Evolutionary conservation across 2,329 filamentous ascomycete species (phyloP), one percentile per base, ranked within the genome.

Genomic region (Mycogone perniciosa): DNA sequence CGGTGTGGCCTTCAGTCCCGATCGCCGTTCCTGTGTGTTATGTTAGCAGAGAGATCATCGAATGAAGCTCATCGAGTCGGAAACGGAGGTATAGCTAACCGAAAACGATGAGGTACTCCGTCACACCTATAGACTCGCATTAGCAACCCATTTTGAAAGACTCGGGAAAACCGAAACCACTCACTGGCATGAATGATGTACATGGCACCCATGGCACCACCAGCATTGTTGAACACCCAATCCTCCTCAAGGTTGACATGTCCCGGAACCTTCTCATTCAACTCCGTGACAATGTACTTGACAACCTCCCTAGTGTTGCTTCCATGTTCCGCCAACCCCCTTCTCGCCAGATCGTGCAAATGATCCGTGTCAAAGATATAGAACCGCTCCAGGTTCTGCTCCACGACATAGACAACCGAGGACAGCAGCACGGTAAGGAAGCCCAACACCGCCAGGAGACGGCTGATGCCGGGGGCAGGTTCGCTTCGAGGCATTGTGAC

Each of bases 151-250:
- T 29, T 33, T 26, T 35, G 39, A n/a, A 44, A 30, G 11, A 40
- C n/a, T 26, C 10, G n/a, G 26, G 13, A 31, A 41, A 38, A 10
- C 20, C 20, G 20, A 20, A 20, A 20, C 20, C 20, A 75, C 82
- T 67, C 68, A 86, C 86, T 91, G 53, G 89, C 88, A 66, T 95
- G 89, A 61, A 95, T 85, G 57, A 95, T 84, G 68, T 89, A 90
- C 89, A 95, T 93, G 63, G 80, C 87, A 50, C 89, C 89, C 89
- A 95, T 95, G 47, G 89, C 89, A 56, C 89, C 89, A 47, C 89
- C 89, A 46, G 89, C 89, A 64, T 95, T 95, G 76, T 95, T 95
- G 63, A 95, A 92, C 42, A 95, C 77, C 89, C 89, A 95, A 68
- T 92, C 86, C 71, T 92, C 82, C 53, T 85, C 73, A 50, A 80